Evolutionary conservation across 2,329 filamentous ascomycete species (phyloP).

Genomic region (Trichoderma harzianum): DNA sequence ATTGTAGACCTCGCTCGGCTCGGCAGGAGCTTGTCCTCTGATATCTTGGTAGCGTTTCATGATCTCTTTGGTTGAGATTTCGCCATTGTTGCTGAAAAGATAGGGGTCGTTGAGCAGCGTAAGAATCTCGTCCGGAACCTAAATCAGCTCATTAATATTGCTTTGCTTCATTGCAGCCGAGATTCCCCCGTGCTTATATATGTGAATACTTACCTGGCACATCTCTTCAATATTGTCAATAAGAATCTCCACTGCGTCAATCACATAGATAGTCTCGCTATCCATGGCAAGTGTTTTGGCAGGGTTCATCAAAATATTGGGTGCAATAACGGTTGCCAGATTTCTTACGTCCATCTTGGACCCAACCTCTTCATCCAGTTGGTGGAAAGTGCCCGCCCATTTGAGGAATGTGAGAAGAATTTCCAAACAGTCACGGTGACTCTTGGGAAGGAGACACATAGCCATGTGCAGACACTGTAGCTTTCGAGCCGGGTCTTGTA

Average conservation of each 20-base stretch:
- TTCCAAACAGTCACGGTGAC: constrained; percentile 89
- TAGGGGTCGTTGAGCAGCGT: constrained; percentile 79
- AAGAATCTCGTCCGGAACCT: constrained; percentile 93
- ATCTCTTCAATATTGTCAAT: constrained; percentile 94
- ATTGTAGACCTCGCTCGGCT: constrained; percentile 55
- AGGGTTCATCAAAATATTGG: constrained; percentile 81
- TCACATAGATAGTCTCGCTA: constrained; percentile 86
- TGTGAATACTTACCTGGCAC: constrained; percentile 73
- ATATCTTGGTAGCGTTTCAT: constrained; percentile 89
- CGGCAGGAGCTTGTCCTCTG: constrained; percentile 54
- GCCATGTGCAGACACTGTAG: constrained; percentile 84
- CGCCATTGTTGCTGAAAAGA: constrained; percentile 75
- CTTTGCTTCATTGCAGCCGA: constrained; percentile 20
- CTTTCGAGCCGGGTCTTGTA: constrained; percentile 75
- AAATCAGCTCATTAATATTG: constrained; percentile 20
- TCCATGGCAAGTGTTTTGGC: constrained; percentile 67
- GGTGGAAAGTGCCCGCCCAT: constrained; percentile 95
- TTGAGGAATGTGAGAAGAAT: constrained; percentile 95
- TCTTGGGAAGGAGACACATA: constrained; percentile 88
- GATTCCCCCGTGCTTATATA: background rate
- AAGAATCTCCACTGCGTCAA: constrained; percentile 85
- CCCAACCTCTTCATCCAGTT: constrained; percentile 92
- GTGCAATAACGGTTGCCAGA: constrained; percentile 92
- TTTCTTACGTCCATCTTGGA: constrained; percentile 99
- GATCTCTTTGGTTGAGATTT: constrained; percentile 96